Evolutionary conservation across 148 eudicot species (phyloP).

Genomic region (Silene latifolia): DNA sequence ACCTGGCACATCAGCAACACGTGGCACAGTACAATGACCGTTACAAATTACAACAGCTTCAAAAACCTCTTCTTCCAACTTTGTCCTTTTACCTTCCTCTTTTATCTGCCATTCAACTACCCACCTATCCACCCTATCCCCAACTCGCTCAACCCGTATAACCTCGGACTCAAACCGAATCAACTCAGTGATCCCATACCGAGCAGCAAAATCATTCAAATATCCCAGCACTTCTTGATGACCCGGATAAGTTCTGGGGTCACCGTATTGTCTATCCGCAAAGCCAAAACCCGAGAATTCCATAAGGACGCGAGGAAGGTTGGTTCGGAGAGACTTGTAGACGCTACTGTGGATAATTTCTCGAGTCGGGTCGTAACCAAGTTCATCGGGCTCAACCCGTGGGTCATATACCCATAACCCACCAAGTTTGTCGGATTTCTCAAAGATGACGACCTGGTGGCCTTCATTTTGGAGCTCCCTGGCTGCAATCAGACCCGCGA

Average conservation of each 20-base stretch:
- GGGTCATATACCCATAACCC: constrained; percentile 57
- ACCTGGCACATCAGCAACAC: constrained; percentile 45
- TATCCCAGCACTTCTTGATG: constrained; percentile 49
- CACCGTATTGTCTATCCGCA: constrained; percentile 25
- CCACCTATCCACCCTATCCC: constrained; percentile 33
- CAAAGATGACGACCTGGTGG: constrained; percentile 40
- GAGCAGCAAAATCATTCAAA: constrained; percentile 41
- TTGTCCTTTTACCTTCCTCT: constrained; percentile 9
- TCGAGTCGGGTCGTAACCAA: constrained; percentile 36
- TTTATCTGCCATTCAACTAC: constrained; percentile 40
- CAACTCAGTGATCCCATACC: constrained; percentile 40
- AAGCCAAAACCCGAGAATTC: constrained; percentile 47
- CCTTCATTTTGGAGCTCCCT: constrained; percentile 41
- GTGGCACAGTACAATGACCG: constrained; percentile 48
- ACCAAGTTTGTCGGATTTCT: constrained; percentile 41
- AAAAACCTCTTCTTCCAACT: constrained; percentile 35
- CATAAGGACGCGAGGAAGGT: constrained; percentile 50
- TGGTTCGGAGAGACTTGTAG: constrained; percentile 47
- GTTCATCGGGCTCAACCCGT: constrained; percentile 38
- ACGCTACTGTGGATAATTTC: constrained; percentile 47
- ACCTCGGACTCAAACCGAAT: constrained; percentile 45
- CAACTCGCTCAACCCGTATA: constrained; percentile 43
- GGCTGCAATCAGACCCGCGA: constrained; percentile 40
- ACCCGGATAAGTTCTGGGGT: constrained; percentile 45
- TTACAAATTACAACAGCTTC: constrained; percentile 62